A percentile compares a stretch with the other conserved stretches of the same genome.
These are phyloP conservation scores for Torulaspora gathmanii DNA, from an alignment of 805 yeast species.

Conservation along the genomic window DNA sequence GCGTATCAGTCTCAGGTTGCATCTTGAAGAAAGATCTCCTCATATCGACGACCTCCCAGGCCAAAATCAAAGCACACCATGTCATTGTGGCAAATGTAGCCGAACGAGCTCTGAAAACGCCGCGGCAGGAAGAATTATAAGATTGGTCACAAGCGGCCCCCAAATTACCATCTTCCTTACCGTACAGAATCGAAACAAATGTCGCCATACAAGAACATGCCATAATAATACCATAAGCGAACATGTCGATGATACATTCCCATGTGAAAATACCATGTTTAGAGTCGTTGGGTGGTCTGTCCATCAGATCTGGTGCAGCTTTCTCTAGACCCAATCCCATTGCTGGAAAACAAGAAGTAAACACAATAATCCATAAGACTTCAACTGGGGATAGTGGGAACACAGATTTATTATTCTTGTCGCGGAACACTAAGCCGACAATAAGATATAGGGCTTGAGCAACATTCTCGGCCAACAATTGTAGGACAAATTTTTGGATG, in stretches of 20 bases:
- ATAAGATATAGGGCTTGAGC: slow-evolving; percentile 83
- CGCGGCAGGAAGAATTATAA: slow-evolving; percentile 45
- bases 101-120: slow-evolving; percentile 72
- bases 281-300: slow-evolving; percentile 86
- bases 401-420: slow-evolving; percentile 60
- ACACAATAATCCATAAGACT: slow-evolving; percentile 91
- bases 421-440: slow-evolving; percentile 79
- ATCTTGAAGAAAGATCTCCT: slow-evolving; percentile 64
- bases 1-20: slow-evolving; percentile 61
- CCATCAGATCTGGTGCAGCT: slow-evolving; percentile 92
- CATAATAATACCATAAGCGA: slow-evolving; percentile 68
- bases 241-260: slow-evolving; percentile 62
- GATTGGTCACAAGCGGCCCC: slow-evolving; percentile 60
- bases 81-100: slow-evolving; percentile 77
- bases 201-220: slow-evolving; percentile 64
- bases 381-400: slow-evolving; percentile 97
- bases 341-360: slow-evolving; percentile 99
- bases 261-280: slow-evolving; percentile 76
- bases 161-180: slow-evolving; percentile 58
- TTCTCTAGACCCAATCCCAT: slow-evolving; percentile 96
- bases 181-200: slow-evolving; percentile 64
- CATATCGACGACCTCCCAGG: slow-evolving; percentile 80
- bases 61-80: slow-evolving; percentile 76
- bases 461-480: slow-evolving; percentile 90
- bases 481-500: slow-evolving; percentile 91